Evolutionary conservation across 2,329 filamentous ascomycete genomes (phyloP).

Genomic region (Neospermospora avenae): DNA sequence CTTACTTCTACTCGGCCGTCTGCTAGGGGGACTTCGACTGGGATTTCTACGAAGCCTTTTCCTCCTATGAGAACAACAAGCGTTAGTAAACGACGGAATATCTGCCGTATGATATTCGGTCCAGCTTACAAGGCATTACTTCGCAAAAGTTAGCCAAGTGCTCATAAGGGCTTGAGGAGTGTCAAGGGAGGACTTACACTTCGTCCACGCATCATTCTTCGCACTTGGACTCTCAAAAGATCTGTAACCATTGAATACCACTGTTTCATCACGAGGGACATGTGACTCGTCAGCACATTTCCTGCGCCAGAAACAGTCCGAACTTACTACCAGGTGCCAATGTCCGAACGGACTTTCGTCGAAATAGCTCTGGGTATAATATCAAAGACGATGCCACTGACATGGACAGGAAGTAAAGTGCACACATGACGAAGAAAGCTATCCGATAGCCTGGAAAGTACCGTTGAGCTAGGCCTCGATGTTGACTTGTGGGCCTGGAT

Average conservation of each 20-base stretch:
- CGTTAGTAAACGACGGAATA: neutral
- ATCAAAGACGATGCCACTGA: neutral
- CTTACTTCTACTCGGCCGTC: constrained; percentile 4
- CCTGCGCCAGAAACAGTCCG: neutral
- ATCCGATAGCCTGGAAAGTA: neutral
- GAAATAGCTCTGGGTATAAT: neutral
- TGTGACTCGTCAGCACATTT: neutral
- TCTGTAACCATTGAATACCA: neutral
- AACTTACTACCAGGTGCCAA: neutral
- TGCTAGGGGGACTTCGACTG: neutral
- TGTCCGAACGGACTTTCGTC: neutral
- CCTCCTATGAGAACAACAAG: constrained; percentile 1
- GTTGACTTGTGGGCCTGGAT: neutral
- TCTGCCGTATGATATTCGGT: neutral
- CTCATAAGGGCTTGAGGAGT: too few relatives aligned
- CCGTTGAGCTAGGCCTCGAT: neutral
- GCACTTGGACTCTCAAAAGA: constrained; percentile 2
- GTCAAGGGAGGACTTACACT: neutral
- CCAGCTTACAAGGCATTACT: neutral
- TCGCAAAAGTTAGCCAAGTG: too few relatives aligned
- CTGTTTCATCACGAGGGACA: constrained; percentile 3
- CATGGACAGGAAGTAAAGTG: neutral
- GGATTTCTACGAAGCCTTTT: constrained; percentile 14
- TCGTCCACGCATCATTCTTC: constrained; percentile 2
- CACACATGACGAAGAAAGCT: constrained; percentile 1